A percentile compares a stretch with the other conserved stretches of the same genome.
phyloP scores from a whole-genome alignment of 2,329 filamentous ascomycete genomes.

The Ophiostoma quercus region DNA sequence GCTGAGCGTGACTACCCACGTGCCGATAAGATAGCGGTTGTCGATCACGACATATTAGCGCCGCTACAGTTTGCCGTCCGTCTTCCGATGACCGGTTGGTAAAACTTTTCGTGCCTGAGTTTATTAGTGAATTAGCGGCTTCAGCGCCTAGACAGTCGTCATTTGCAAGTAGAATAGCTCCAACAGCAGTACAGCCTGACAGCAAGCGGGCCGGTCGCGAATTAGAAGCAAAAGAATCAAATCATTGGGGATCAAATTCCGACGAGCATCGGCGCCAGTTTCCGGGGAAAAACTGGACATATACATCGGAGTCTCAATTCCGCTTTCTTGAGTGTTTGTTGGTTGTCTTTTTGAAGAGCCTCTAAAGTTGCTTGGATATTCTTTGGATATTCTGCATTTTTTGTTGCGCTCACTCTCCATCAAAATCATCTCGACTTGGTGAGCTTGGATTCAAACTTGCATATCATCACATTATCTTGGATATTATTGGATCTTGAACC shows the following conservation, averaged over 20 bases:
- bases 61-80: not conserved
- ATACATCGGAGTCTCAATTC: not conserved
- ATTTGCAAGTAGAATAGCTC: not conserved
- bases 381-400: not conserved
- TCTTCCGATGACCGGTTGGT: constrained; percentile 16
- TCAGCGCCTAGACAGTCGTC: not conserved
- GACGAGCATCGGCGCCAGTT: constrained; percentile 1
- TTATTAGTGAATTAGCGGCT: not conserved
- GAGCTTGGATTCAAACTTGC: not conserved
- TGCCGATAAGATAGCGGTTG: not conserved
- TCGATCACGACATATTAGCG: not conserved
- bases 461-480: not conserved
- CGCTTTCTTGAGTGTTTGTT: not conserved
- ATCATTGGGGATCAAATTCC: constrained; percentile 1
- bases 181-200: too few relatives aligned
- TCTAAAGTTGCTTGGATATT: not conserved
- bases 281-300: not conserved
- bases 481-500: not conserved
- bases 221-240: not conserved
- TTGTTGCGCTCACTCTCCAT: not conserved
- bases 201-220: constrained; percentile 5
- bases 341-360: not conserved
- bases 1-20: not conserved
- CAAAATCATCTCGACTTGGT: not conserved
- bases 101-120: constrained; percentile 5